phyloP scores from a whole-genome alignment of 2,329 filamentous ascomycete species.

The Calonectria ilicicola region DNA sequence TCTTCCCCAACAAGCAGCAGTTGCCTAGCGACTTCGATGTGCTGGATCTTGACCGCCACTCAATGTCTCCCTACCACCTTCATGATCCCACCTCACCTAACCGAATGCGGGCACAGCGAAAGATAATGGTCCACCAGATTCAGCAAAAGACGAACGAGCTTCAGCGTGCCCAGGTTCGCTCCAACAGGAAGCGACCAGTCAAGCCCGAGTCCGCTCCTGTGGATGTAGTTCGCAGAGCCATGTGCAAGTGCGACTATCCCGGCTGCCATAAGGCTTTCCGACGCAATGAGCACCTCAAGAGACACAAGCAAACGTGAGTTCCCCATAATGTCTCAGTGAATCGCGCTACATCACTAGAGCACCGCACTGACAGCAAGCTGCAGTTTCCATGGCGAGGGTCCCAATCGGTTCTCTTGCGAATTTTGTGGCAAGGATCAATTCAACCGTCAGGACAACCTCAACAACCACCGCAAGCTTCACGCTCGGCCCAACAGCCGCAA shows the following conservation, averaged over 20 bases:
- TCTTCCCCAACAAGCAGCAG: slow-evolving; percentile 50
- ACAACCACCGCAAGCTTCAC: slow-evolving; percentile 57
- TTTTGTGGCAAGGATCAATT: slow-evolving; percentile 58
- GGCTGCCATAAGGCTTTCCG: slow-evolving; percentile 63
- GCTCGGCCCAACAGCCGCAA: slow-evolving; percentile 54
- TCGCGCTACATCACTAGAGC: background rate
- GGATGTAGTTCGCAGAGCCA: slow-evolving; percentile 53
- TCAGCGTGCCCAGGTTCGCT: slow-evolving; percentile 54
- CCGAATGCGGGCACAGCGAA: slow-evolving; percentile 51
- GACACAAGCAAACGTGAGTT: slow-evolving; percentile 65
- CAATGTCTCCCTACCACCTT: slow-evolving; percentile 49
- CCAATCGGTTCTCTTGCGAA: slow-evolving; percentile 54
- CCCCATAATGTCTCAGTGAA: background rate
- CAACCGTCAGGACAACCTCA: slow-evolving; percentile 56
- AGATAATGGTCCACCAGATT: slow-evolving; percentile 55
- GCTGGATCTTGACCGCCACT: slow-evolving; percentile 52
- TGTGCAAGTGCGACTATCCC: slow-evolving; percentile 59
- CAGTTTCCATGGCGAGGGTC: slow-evolving; percentile 53
- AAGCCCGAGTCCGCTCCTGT: slow-evolving; percentile 46
- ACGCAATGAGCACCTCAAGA: slow-evolving; percentile 67
- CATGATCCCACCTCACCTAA: slow-evolving; percentile 49
- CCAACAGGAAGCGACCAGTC: slow-evolving; percentile 44
- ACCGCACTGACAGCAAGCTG: background rate
- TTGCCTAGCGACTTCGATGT: slow-evolving; percentile 47
- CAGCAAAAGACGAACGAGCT: slow-evolving; percentile 59